These are phyloP conservation scores for Dothidotthia symphoricarpi DNA, from an alignment of 2,329 filamentous ascomycete genomes.

Conservation along the genomic window DNA sequence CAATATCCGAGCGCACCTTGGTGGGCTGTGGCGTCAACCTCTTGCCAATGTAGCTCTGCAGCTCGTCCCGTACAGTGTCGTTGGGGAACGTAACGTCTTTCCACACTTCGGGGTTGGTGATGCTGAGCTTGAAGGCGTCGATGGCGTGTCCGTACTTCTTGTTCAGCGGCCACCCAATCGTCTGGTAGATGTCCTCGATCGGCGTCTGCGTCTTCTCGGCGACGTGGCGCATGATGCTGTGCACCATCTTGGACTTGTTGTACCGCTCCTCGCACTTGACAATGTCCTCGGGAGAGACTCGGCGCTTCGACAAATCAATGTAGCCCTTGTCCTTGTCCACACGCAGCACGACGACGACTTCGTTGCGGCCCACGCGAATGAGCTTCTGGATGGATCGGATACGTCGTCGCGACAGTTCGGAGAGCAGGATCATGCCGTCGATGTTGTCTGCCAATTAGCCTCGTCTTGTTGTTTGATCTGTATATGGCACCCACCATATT, in stretches of 20 bases:
- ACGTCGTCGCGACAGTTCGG: constrained; percentile 94
- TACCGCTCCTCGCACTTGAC: constrained; percentile 98
- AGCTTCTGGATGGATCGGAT: constrained; percentile 99
- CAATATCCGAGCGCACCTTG: constrained; percentile 96
- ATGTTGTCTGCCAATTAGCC: constrained; percentile 70
- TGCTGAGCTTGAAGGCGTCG: constrained; percentile 98
- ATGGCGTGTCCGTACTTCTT: constrained; percentile 96
- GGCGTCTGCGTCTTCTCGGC: constrained; percentile 93
- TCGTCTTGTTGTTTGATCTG: not conserved
- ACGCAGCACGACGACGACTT: constrained; percentile 96
- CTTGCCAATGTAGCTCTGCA: constrained; percentile 95
- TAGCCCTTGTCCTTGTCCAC: constrained; percentile 99
- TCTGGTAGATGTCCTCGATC: constrained; percentile 93
- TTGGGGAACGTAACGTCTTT: constrained; percentile 86
- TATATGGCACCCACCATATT: constrained; percentile 60
- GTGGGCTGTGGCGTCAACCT: constrained; percentile 96
- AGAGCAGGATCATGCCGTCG: constrained; percentile 99
- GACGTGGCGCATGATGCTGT: constrained; percentile 98
- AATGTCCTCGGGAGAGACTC: constrained; percentile 96
- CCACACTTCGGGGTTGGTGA: constrained; percentile 98
- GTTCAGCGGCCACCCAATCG: constrained; percentile 95
- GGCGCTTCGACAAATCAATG: constrained; percentile 97
- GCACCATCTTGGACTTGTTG: constrained; percentile 99
- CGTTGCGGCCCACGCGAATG: constrained; percentile 95
- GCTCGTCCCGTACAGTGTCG: constrained; percentile 79